Evolutionary conservation across 768 basidiomycete genomes (phyloP), one percentile per base, ranked within the genome.

Genomic region (Mycena chlorophos): DNA sequence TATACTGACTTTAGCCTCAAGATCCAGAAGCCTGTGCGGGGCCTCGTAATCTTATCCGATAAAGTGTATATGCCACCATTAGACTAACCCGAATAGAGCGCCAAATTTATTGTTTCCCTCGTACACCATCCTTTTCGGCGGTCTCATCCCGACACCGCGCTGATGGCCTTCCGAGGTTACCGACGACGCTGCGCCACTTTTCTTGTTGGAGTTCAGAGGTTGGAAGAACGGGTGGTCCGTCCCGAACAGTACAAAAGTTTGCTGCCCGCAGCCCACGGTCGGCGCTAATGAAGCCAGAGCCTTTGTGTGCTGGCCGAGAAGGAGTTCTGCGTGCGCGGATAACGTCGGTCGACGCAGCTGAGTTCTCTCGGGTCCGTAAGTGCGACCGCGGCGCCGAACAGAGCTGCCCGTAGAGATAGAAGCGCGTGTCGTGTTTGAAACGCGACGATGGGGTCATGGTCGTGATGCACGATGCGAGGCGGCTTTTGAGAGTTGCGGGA

Each of bases 1-100:
- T 94, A 97, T 66, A 87, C 98, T 58, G 97, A 98, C 70, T 99
- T 95, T 70, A 97, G 94, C 65, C 78, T 99, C 65, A 98, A 98
- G 81, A 88, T 98, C 58, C 94, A 95, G 72, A 80, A 80, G 63
- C 80, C 83, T 10, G 77, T 77, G 61, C 45, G n/a, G n/a, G n/a
- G n/a, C n/a, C n/a, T n/a, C n/a, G n/a, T n/a, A n/a, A n/a, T n/a
- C n/a, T n/a, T n/a, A n/a, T n/a, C 61, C 47, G 49, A 53, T 48
- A 57, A 62, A 20, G 22, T 42, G 13, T 8, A 22, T 16, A 8
- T 42, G 8, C 14, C 22, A 8, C 13, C 22, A 14, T 56, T 51
- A 49, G 53, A 54, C 56, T 54, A 89, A 64, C 60, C 79, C 76
- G 67, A 94, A 93, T 56, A 95, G 69, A 57, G 75, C 73, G n/a